These are phyloP conservation scores for Ascoidea asiatica DNA, from an alignment of 805 yeast genomes.

Conservation along the genomic window DNA sequence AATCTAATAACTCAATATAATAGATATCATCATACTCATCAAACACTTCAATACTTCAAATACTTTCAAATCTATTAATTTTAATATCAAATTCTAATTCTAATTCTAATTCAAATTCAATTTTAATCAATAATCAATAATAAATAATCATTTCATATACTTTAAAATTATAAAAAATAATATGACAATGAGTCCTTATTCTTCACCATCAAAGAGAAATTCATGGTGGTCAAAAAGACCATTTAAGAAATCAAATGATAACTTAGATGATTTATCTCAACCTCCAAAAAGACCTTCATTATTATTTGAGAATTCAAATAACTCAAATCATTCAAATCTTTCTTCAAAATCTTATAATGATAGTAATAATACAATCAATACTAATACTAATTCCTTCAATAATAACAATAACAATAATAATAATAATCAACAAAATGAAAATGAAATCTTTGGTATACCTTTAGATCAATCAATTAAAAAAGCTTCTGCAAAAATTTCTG, in stretches of 20 bases:
- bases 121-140: too few species aligned
- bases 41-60: too few species aligned
- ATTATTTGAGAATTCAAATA: background rate
- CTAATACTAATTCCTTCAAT: background rate
- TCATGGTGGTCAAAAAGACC: background rate
- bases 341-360: background rate
- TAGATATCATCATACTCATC: too few species aligned
- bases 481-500: slow-evolving; percentile 67
- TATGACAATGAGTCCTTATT: too few species aligned
- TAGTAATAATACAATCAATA: background rate
- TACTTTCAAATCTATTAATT: too few species aligned
- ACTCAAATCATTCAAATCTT: background rate
- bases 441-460: slow-evolving; percentile 64
- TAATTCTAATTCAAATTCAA: too few species aligned
- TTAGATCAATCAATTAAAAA: slow-evolving; percentile 53
- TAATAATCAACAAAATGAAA: background rate
- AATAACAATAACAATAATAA: background rate
- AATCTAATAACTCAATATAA: too few species aligned
- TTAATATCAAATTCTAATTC: too few species aligned
- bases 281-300: background rate
- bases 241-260: background rate
- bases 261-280: background rate
- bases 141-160: too few species aligned
- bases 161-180: too few species aligned
- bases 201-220: background rate